Percentiles rank a stretch among this genome's conserved stretches.
Conservation (phyloP, 106 monocot species). For the Chionographis japonica region DNA sequence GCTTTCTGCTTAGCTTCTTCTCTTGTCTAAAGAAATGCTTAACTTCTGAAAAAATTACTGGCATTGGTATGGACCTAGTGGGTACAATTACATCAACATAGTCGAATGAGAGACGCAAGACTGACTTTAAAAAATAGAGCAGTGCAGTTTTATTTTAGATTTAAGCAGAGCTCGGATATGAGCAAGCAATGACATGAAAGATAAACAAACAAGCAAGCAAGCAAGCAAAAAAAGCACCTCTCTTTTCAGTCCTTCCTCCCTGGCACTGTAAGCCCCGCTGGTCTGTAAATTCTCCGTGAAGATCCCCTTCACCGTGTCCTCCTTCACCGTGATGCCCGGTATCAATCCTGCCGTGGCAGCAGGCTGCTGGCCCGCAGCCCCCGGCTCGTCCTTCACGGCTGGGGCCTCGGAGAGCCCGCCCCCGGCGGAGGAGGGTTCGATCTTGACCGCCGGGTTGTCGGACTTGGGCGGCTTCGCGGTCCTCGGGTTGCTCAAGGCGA, state of each 20-base stretch:
- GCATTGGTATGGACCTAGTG: too few species aligned
- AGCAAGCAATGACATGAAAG: too few species aligned
- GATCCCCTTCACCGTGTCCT: slow-evolving; percentile 81
- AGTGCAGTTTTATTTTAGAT: too few species aligned
- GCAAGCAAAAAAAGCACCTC: slow-evolving; percentile 38
- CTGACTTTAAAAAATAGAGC: too few species aligned
- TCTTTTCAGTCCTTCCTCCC: slow-evolving; percentile 91
- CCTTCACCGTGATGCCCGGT: slow-evolving; percentile 69
- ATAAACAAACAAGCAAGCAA: background rate
- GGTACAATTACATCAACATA: too few species aligned
- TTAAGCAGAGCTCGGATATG: too few species aligned
- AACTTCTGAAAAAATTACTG: too few species aligned
- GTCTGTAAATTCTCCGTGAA: slow-evolving; percentile 98
- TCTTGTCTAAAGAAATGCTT: too few species aligned
- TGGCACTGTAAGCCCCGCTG: slow-evolving; percentile 88
- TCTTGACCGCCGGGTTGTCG: slow-evolving; percentile 27
- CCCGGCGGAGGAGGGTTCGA: slow-evolving; percentile 16
- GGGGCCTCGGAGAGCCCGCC: background rate
- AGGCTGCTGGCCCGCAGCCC: background rate
- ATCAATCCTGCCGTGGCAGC: slow-evolving; percentile 13
- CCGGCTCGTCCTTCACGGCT: background rate
- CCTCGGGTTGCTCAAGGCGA: slow-evolving; percentile 21
- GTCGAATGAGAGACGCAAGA: too few species aligned
- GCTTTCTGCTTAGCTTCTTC: too few species aligned
- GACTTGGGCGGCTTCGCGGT: slow-evolving; percentile 59